Base-by-base conservation (phyloP, 257 asterid species). In the Salvia hispanica region DNA sequence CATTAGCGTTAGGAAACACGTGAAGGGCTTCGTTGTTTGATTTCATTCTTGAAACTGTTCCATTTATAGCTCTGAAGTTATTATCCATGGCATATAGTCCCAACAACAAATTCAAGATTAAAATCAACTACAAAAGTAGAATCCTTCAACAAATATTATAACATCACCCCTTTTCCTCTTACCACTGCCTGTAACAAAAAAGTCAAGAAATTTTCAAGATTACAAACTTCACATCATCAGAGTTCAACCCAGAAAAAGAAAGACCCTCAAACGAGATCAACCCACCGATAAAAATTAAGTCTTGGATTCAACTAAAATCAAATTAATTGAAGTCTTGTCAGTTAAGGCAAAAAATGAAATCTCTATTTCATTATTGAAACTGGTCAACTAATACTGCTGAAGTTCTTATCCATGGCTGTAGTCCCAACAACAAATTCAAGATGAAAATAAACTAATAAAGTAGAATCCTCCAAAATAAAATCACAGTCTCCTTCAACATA, bases 61-160 rank as follows among this genome's bases (percentile, higher is more conserved):
- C 77, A 48, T 16, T 60, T 60, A 62, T 53, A 54, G 79, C 58
- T 28, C 66, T 63, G 54, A 70, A 74, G 53, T 77, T 76, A 21
- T 78, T 80, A 78, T 87, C 95, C 95, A 85, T 82, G 74, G 36
- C 31, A 25, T 25, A 25, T 25, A 25, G 31, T 25, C 31, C 31
- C 31, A 25, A 25, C 31, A 25, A 25, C 31, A 25, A 25, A 36
- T 28, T 70, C 14, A 60, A 40, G 73, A 42, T 37, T 63, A 45
- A 47, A 72, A 16, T 58, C 52, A 43, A 62, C 76, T 40, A 44
- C 52, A 64, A 33, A n/a, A 64, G 57, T 61, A 70, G 7, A 68
- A 62, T 33, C 67, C 44, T 45, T 4, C 71, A 34, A 70, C 42
- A 63, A 37, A 2, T 25, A 25, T 25, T 25, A 25, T 2, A 50